A percentile compares a stretch with the other conserved stretches of the same genome.
Evolutionary conservation across 2,329 filamentous ascomycete species (phyloP).

Genomic region (Sporothrix sp.): DNA sequence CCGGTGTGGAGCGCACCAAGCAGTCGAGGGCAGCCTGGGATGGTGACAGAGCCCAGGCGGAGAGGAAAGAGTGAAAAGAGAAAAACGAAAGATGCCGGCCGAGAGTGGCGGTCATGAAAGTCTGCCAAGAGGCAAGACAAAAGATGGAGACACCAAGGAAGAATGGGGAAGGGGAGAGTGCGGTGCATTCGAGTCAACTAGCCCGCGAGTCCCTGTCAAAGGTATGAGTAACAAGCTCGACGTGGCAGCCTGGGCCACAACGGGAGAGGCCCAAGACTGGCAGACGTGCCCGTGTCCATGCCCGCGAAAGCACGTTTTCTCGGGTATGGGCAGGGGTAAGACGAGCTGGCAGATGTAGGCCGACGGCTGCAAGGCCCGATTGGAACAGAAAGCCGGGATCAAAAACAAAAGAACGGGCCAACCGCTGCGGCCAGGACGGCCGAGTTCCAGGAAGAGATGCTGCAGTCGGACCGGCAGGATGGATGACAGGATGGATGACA

Average conservation of each 20-base stretch:
- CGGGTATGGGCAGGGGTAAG: neutral
- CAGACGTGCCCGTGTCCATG: slow-evolving; percentile 4
- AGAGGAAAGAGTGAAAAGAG: neutral
- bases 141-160: neutral
- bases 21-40: no score
- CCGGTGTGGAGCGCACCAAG: neutral
- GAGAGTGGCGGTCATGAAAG: no score
- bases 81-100: neutral
- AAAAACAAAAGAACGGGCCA: neutral
- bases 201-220: neutral
- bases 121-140: neutral
- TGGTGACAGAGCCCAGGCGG: neutral
- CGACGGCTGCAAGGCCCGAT: no score
- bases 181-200: neutral
- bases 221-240: neutral
- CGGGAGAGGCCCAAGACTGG: slow-evolving; percentile 2
- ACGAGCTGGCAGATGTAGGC: neutral
- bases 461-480: no score
- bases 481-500: no score
- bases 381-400: neutral
- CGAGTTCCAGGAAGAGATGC: neutral
- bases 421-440: neutral
- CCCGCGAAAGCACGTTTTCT: neutral
- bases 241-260: slow-evolving; percentile 1
- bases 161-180: neutral